Percentiles rank a stretch among this genome's conserved stretches.
phyloP scores from a whole-genome alignment of 768 basidiomycete genomes.

The Gymnopilus dilepis region DNA sequence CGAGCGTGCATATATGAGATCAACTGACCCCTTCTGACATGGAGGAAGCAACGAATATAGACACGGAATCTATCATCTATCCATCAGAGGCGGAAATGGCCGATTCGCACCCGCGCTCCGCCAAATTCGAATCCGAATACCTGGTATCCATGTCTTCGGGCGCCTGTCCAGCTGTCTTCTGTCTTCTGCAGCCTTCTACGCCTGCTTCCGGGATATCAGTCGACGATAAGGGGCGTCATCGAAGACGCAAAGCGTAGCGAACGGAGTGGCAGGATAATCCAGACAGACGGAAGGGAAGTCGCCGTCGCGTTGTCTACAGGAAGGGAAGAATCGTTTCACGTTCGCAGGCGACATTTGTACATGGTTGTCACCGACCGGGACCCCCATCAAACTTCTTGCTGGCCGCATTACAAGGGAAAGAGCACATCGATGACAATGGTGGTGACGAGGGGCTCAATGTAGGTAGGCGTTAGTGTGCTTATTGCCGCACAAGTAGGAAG shows the following conservation, averaged over 20 bases:
- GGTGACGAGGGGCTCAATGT: too few relatives aligned
- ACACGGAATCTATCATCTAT: background rate
- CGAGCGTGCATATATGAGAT: conserved; percentile 2
- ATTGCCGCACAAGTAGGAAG: too few relatives aligned
- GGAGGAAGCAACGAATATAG: background rate
- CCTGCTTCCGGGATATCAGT: background rate
- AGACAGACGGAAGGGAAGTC: conserved; percentile 7
- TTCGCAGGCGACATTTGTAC: background rate
- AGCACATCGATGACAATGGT: background rate
- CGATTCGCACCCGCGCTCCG: background rate
- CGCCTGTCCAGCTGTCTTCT: conserved; percentile 1
- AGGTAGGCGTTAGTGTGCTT: too few relatives aligned
- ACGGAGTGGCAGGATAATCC: background rate
- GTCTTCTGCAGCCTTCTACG: background rate
- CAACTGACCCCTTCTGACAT: conserved; percentile 1
- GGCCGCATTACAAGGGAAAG: background rate
- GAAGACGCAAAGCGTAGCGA: background rate
- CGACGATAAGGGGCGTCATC: background rate
- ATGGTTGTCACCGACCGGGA: background rate
- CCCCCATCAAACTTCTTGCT: background rate
- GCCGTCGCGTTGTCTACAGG: background rate
- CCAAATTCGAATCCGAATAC: background rate
- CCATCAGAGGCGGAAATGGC: background rate
- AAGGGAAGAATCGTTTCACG: background rate
- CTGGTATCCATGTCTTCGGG: conserved; percentile 1